phyloP scores from a whole-genome alignment of 2,329 filamentous ascomycete species.

The Colletotrichum aenigma region DNA sequence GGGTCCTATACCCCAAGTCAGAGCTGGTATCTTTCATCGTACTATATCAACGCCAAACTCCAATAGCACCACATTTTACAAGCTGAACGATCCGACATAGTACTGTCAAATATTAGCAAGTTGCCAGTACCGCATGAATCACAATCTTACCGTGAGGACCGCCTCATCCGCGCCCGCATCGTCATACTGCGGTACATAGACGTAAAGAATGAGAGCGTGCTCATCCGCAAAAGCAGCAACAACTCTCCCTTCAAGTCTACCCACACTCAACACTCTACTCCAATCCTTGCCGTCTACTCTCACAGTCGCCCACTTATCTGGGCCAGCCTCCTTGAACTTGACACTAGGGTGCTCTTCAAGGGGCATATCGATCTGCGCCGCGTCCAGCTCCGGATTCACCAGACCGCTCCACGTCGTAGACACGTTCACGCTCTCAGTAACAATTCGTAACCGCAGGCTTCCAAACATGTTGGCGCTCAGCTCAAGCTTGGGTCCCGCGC shows the following conservation, averaged over 20 bases:
- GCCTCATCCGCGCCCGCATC: conserved; percentile 70
- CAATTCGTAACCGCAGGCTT: conserved; percentile 77
- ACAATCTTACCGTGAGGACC: conserved; percentile 70
- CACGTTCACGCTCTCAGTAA: conserved; percentile 84
- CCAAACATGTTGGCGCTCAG: conserved; percentile 95
- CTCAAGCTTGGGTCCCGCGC: conserved; percentile 70
- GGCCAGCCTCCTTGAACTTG: conserved; percentile 75
- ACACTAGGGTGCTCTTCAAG: conserved; percentile 84
- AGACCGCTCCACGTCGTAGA: conserved; percentile 85
- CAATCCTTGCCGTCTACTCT: conserved; percentile 93
- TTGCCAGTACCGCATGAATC: background rate
- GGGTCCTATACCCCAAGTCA: background rate
- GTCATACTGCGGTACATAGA: conserved; percentile 77
- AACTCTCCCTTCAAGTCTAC: conserved; percentile 84
- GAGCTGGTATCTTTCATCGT: background rate
- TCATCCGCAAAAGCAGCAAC: conserved; percentile 90
- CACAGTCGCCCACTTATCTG: conserved; percentile 86
- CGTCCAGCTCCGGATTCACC: conserved; percentile 86
- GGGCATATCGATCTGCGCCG: conserved; percentile 71
- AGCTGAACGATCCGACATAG: conserved; percentile 42
- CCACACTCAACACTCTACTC: conserved; percentile 92
- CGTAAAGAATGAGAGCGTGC: conserved; percentile 81
- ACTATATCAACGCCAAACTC: background rate
- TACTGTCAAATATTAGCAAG: conserved; percentile 28
- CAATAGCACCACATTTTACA: conserved; percentile 21